Conservation (phyloP, 345 rosid species). For the Turritis glabra region DNA sequence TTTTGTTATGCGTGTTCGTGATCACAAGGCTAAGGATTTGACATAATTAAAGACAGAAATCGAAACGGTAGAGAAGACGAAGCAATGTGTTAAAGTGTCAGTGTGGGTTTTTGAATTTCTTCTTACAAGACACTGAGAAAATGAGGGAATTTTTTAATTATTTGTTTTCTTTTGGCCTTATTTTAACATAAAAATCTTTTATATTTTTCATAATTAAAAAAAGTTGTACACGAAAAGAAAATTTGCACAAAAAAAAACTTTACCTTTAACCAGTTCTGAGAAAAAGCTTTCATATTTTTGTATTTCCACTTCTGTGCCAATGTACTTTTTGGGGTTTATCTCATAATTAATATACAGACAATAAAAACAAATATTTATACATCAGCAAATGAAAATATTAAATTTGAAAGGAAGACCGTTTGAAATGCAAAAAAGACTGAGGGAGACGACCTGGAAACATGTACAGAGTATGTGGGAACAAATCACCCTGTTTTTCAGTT, state of each 20-base stretch:
- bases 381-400: neutral
- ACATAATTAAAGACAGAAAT: slow-evolving; percentile 1
- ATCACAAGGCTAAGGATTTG: neutral
- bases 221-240: too few species aligned
- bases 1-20: neutral
- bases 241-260: neutral
- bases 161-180: neutral
- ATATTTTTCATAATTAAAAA: too few species aligned
- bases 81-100: slow-evolving; percentile 20
- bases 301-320: neutral
- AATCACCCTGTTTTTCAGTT: neutral
- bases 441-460: slow-evolving; percentile 29
- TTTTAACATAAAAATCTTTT: too few species aligned
- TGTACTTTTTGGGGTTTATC: neutral
- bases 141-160: neutral
- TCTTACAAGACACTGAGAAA: neutral
- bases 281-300: neutral
- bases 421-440: slow-evolving; percentile 9
- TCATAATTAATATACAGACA: neutral
- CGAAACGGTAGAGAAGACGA: slow-evolving; percentile 30
- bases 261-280: neutral
- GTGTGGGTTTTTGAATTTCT: slow-evolving; percentile 38
- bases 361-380: too few species aligned
- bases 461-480: slow-evolving; percentile 30
- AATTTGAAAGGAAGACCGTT: neutral